A percentile compares a stretch with the other conserved stretches of the same genome.
These are phyloP conservation scores for Aureobasidium sp. DNA, from an alignment of 2,329 filamentous ascomycete genomes.

Conservation along the genomic window DNA sequence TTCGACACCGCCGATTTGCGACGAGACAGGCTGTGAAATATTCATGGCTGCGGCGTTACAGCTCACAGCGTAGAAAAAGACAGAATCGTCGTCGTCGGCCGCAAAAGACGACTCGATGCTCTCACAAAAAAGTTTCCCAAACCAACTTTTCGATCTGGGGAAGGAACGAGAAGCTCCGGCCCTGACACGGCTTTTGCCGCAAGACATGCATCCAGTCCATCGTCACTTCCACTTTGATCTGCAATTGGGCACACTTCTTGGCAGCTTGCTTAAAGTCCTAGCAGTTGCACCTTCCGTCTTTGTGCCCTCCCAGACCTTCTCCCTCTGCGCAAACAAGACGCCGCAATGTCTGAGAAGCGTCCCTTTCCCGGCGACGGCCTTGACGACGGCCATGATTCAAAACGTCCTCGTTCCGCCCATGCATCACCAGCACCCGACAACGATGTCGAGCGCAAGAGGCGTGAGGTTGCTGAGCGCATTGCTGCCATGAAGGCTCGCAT, in stretches of 20 bases:
- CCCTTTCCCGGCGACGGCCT: constrained; percentile 32
- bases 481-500: constrained; percentile 32
- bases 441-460: constrained; percentile 29
- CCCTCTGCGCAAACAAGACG: not conserved
- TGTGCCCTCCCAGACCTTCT: too few relatives aligned
- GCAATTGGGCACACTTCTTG: too few relatives aligned
- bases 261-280: too few relatives aligned
- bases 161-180: constrained; percentile 8
- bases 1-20: constrained; percentile 77
- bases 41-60: constrained; percentile 30
- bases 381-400: constrained; percentile 32
- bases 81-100: constrained; percentile 6
- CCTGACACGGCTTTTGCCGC: not conserved
- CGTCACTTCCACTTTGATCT: constrained; percentile 2
- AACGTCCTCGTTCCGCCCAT: constrained; percentile 35
- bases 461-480: constrained; percentile 28
- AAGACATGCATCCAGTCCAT: not conserved
- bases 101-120: constrained; percentile 9
- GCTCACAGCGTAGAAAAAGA: constrained; percentile 18
- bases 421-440: constrained; percentile 29
- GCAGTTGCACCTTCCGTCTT: too few relatives aligned
- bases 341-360: constrained; percentile 38
- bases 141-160: constrained; percentile 14
- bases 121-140: constrained; percentile 11
- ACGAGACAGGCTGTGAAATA: constrained; percentile 66